Evolutionary conservation across 176 grass and related monocot genomes (phyloP).

Genomic region (Carex cristatella): DNA sequence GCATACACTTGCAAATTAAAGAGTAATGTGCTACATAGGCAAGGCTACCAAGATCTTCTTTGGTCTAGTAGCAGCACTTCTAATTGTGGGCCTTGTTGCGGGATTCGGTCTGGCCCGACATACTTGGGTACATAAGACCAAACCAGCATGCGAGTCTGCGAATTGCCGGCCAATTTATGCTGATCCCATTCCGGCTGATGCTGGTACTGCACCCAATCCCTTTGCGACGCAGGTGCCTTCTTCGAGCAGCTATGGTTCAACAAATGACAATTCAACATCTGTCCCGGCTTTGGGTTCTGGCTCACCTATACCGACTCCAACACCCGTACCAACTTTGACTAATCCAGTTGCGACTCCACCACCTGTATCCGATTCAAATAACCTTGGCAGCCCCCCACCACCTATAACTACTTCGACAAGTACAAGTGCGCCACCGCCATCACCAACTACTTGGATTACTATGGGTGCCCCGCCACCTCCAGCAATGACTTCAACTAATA

Average conservation of each 20-base stretch:
- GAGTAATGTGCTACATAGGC: slow-evolving; percentile 74
- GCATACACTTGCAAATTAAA: neutral
- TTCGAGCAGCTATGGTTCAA: neutral
- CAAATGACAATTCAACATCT: neutral
- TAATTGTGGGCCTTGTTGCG: slow-evolving; percentile 50
- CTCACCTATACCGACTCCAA: neutral
- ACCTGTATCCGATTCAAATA: neutral
- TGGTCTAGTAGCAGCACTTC: slow-evolving; percentile 36
- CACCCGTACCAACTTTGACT: neutral
- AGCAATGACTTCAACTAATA: neutral
- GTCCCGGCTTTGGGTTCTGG: slow-evolving; percentile 10
- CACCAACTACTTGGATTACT: neutral
- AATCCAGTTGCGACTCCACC: neutral
- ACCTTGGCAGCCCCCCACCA: neutral
- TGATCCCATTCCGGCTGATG: slow-evolving; percentile 46
- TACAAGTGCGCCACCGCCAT: neutral
- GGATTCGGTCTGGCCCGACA: slow-evolving; percentile 52
- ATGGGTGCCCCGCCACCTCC: neutral
- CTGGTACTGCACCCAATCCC: slow-evolving; percentile 27
- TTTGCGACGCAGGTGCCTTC: slow-evolving; percentile 22
- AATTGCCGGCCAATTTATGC: slow-evolving; percentile 42
- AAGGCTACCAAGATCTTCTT: slow-evolving; percentile 97
- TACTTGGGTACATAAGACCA: slow-evolving; percentile 40
- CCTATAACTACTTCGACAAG: neutral
- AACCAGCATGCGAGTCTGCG: slow-evolving; percentile 37